These are phyloP conservation scores for Hypholoma sublateritium DNA, from an alignment of 768 basidiomycete genomes.

Conservation along the genomic window DNA sequence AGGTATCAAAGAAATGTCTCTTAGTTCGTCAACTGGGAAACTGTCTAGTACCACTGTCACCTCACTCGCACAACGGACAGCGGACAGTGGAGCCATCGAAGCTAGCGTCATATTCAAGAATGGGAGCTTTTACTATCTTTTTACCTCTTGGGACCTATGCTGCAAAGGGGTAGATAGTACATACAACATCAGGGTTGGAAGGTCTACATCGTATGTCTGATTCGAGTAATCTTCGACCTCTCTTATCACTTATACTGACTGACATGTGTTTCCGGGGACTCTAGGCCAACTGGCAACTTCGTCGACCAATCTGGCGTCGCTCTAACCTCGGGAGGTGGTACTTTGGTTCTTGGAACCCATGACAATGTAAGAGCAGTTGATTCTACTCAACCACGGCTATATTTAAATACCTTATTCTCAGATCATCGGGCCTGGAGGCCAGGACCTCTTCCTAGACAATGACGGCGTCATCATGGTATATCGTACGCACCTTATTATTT, in stretches of 20 bases:
- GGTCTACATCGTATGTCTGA: slow-evolving; percentile 38
- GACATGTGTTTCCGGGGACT: neutral
- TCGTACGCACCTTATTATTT: slow-evolving; percentile 32
- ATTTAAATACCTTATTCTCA: slow-evolving; percentile 13
- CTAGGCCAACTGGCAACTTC: slow-evolving; percentile 42
- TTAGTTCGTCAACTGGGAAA: slow-evolving; percentile 43
- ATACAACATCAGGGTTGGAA: slow-evolving; percentile 60
- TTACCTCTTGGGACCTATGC: slow-evolving; percentile 56
- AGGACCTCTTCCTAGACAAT: slow-evolving; percentile 43
- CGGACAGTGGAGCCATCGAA: slow-evolving; percentile 46
- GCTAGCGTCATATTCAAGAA: slow-evolving; percentile 45
- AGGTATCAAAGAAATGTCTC: slow-evolving; percentile 46
- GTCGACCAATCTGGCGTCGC: slow-evolving; percentile 47
- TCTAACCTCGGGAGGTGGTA: slow-evolving; percentile 49
- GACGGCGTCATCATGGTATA: slow-evolving; percentile 52
- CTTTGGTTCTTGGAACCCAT: slow-evolving; percentile 46
- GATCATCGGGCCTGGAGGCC: slow-evolving; percentile 56
- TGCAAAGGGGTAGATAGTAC: slow-evolving; percentile 51
- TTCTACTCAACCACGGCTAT: neutral
- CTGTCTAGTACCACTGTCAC: slow-evolving; percentile 36
- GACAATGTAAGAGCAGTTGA: slow-evolving; percentile 33
- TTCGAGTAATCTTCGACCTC: neutral
- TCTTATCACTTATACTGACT: neutral
- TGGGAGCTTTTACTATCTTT: slow-evolving; percentile 51
- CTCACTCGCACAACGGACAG: slow-evolving; percentile 45